Percentiles rank a stretch among this genome's conserved stretches.
Evolutionary conservation across 805 yeast genomes (phyloP).

Genomic region (Kluyveromyces aestuarii): DNA sequence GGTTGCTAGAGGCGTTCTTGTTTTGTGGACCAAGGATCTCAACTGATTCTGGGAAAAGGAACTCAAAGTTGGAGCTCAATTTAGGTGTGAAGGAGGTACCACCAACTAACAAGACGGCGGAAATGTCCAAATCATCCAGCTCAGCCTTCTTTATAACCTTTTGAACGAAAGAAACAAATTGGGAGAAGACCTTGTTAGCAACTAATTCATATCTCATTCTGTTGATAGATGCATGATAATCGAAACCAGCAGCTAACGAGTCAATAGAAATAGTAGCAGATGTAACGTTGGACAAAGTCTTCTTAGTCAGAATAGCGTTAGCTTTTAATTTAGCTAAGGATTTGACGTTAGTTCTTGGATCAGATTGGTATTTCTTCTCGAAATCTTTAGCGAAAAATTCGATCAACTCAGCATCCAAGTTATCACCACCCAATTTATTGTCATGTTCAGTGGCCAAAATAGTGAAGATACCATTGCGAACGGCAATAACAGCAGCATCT

Average conservation of each 20-base stretch:
- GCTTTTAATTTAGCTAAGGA: constrained; percentile 82
- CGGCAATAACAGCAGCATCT: constrained; percentile 89
- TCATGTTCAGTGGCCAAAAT: constrained; percentile 79
- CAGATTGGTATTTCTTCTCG: constrained; percentile 73
- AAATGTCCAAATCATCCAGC: constrained; percentile 75
- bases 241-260: constrained; percentile 87
- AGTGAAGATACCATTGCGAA: constrained; percentile 90
- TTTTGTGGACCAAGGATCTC: constrained; percentile 62
- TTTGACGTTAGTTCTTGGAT: constrained; percentile 74
- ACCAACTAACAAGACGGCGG: constrained; percentile 87
- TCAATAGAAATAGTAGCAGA: constrained; percentile 89
- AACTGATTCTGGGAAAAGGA: constrained; percentile 69
- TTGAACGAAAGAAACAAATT: constrained; percentile 71
- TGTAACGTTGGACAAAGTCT: constrained; percentile 84
- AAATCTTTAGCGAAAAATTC: constrained; percentile 90
- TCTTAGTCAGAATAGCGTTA: constrained; percentile 77
- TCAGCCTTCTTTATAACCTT: constrained; percentile 71
- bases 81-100: constrained; percentile 92
- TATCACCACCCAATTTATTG: constrained; percentile 76
- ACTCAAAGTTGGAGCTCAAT: constrained; percentile 64
- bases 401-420: constrained; percentile 69
- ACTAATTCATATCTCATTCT: constrained; percentile 88
- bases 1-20: constrained; percentile 73
- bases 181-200: constrained; percentile 66
- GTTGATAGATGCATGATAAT: constrained; percentile 87